Base-by-base conservation (phyloP, 129 eudicot genomes). In the Apium graveolens region DNA sequence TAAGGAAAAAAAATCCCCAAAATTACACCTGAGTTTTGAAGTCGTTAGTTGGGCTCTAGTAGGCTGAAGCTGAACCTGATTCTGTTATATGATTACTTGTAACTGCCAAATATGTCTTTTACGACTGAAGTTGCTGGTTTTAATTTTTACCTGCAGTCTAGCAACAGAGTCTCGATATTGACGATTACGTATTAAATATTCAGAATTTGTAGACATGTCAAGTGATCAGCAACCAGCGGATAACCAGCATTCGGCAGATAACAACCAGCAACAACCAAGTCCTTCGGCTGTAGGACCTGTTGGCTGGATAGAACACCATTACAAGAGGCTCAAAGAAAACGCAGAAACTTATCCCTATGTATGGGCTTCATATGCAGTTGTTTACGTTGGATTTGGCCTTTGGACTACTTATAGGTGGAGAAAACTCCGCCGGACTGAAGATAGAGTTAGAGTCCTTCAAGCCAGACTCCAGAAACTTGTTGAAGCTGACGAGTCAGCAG, bases 331-430 rank as follows among this genome's bases (percentile, higher is more conserved):
- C 13, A 95, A 85, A 84, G 92, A 87, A 79, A 82, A 95, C 74
- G 97, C 96, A 20, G 94, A 90, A 83, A 85, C 99, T 9, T 95
- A 90, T 48, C 99, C 99, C 13, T 95, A 90, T 80, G 99, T 92
- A 5, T 95, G 99, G 99, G 92, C 90, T 39, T 95, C 97, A 5
- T 95, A 95, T 63, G 78, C 86, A 11, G 83, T 92, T 45, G 97
- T 91, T 0, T 95, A 95, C 41, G 92, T 96, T 53, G 97, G 94
- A 60, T 82, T 95, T 87, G 94, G 97, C 46, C 87, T 92, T 20
- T 90, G 94, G 97, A 71, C 88, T 18, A 78, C 94, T 26, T 95
- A 92, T 80, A 87, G 97, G 81, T 95, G 91, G 85, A 87, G 90
- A 80, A 89, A 84, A 83, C 97, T 93, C 65, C 86, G 90, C 0